A percentile compares a stretch with the other conserved stretches of the same genome.
Evolutionary conservation across 2,329 filamentous ascomycete genomes (phyloP).

Genomic region (Pseudocercospora fuligena): DNA sequence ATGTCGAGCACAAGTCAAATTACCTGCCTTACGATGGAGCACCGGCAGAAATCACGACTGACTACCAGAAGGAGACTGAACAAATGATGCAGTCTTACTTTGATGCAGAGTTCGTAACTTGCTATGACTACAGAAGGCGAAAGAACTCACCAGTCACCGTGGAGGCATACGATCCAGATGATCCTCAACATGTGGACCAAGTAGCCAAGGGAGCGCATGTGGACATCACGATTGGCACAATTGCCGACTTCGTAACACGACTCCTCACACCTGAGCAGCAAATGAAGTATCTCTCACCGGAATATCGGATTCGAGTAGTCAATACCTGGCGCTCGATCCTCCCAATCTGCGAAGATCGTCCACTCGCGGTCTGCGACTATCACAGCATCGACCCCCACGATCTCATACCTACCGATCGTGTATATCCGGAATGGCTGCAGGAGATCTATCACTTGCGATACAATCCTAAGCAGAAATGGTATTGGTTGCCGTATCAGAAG

Average conservation of each 20-base stretch:
- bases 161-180: conserved; percentile 8
- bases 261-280: not conserved
- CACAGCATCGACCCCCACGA: not conserved
- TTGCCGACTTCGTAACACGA: not conserved
- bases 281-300: not conserved
- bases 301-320: not conserved
- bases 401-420: conserved; percentile 4
- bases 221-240: conserved; percentile 6
- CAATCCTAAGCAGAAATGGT: conserved; percentile 1
- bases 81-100: not conserved
- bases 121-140: not conserved
- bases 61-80: not conserved
- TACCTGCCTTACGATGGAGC: not conserved
- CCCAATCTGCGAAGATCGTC: not conserved
- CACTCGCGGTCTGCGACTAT: not conserved
- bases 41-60: not conserved
- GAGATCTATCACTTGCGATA: conserved; percentile 9
- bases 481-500: not conserved
- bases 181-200: conserved; percentile 6
- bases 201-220: conserved; percentile 6
- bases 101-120: not conserved
- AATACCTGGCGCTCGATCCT: not conserved
- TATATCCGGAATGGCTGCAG: conserved; percentile 6
- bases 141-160: conserved; percentile 4
- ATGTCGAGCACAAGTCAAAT: not conserved